phyloP scores from a whole-genome alignment of 2,329 filamentous ascomycete genomes.

The Fusarium drepaniforme region DNA sequence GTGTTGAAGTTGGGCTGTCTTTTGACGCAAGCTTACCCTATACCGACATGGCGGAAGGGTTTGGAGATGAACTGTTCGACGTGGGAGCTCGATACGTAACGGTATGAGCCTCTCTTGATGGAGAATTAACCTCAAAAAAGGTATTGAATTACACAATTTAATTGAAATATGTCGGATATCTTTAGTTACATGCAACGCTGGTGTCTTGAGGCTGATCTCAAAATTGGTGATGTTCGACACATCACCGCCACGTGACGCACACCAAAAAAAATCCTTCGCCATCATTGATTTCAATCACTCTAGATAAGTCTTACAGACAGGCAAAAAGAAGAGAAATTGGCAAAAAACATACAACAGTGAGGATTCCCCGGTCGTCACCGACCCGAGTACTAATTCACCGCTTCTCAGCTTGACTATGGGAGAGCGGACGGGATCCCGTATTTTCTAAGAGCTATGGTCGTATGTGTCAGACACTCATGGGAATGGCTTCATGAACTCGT shows the following conservation, averaged over 20 bases:
- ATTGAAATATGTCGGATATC: background rate
- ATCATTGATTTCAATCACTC: background rate
- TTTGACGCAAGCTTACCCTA: background rate
- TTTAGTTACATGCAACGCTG: background rate
- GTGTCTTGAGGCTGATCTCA: background rate
- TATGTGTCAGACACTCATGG: background rate
- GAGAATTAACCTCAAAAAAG: background rate
- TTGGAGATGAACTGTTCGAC: background rate
- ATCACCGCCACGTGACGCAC: background rate
- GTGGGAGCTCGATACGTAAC: background rate
- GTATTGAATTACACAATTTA: background rate
- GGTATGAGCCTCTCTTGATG: background rate
- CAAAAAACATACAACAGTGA: slow-evolving; percentile 11
- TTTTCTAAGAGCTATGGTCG: slow-evolving; percentile 8
- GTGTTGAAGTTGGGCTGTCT: background rate
- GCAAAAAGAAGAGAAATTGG: background rate
- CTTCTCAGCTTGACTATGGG: slow-evolving; percentile 5
- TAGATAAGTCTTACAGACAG: background rate
- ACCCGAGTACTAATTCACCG: slow-evolving; percentile 10
- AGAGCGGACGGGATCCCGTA: slow-evolving; percentile 4
- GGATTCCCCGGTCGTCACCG: slow-evolving; percentile 11
- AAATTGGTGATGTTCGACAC: background rate
- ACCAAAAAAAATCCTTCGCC: background rate
- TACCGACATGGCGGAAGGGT: background rate
- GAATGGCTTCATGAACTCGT: background rate